Conservation (phyloP, 2,329 filamentous ascomycete species). For the Zymoseptoria ardabiliae region DNA sequence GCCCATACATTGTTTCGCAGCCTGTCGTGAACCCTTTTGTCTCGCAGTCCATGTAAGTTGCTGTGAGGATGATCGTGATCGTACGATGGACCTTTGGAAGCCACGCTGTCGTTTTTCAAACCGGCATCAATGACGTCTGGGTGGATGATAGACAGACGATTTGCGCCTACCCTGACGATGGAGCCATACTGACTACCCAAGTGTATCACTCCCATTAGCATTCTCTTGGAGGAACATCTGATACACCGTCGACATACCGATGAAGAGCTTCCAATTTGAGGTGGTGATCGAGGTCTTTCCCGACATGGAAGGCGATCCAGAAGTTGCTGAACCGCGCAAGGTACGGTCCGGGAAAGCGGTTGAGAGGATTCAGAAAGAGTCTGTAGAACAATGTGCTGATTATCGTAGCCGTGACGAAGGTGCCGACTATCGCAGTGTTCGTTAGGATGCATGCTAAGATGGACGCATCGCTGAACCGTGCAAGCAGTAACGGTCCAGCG, state of each 20-base stretch:
- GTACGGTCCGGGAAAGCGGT: slow-evolving; percentile 28
- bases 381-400: slow-evolving; percentile 32
- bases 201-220: not conserved
- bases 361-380: slow-evolving; percentile 27
- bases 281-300: slow-evolving; percentile 21
- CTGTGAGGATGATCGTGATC: slow-evolving; percentile 25
- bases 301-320: slow-evolving; percentile 19
- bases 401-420: slow-evolving; percentile 14
- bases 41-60: slow-evolving; percentile 34
- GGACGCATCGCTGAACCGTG: not conserved
- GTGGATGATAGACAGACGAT: slow-evolving; percentile 31
- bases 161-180: slow-evolving; percentile 30
- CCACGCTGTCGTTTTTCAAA: slow-evolving; percentile 32
- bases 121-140: slow-evolving; percentile 31
- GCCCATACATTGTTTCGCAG: slow-evolving; percentile 28
- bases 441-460: slow-evolving; percentile 4
- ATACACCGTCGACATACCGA: slow-evolving; percentile 1
- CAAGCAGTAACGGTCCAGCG: slow-evolving; percentile 1
- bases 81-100: slow-evolving; percentile 38
- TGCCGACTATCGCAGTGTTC: not conserved
- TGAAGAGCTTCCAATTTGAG: slow-evolving; percentile 27
- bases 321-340: slow-evolving; percentile 29
- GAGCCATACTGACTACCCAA: slow-evolving; percentile 23
- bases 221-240: not conserved
- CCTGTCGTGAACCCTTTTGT: slow-evolving; percentile 31